phyloP scores from a whole-genome alignment of 2,329 filamentous ascomycete genomes.

The Paraconiothyrium brasiliense region DNA sequence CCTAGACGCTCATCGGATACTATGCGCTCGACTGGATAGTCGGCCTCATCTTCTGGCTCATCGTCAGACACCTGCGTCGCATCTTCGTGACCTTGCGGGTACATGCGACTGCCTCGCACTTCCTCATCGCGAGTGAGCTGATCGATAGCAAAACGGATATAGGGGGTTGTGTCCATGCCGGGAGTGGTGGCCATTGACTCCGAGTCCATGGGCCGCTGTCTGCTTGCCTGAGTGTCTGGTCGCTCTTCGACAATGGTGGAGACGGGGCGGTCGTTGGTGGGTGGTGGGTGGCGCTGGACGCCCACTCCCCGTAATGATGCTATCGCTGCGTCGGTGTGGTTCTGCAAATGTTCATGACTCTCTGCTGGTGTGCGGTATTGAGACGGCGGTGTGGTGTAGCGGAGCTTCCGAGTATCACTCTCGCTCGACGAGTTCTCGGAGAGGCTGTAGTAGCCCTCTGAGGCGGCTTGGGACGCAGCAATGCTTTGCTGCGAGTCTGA shows the following conservation, averaged over 20 bases:
- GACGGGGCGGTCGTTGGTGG: slow-evolving; percentile 28
- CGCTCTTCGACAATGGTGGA: slow-evolving; percentile 47
- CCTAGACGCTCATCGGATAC: slow-evolving; percentile 53
- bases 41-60: slow-evolving; percentile 39
- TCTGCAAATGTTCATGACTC: slow-evolving; percentile 50
- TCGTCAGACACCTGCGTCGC: slow-evolving; percentile 3
- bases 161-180: slow-evolving; percentile 83
- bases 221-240: slow-evolving; percentile 36
- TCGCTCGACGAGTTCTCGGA: slow-evolving; percentile 52
- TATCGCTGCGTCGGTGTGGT: slow-evolving; percentile 37
- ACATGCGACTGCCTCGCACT: slow-evolving; percentile 63
- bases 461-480: slow-evolving; percentile 58
- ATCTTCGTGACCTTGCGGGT: slow-evolving; percentile 43
- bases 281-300: slow-evolving; percentile 38
- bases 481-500: slow-evolving; percentile 57
- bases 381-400: slow-evolving; percentile 48
- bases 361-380: slow-evolving; percentile 44
- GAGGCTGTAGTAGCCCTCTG: slow-evolving; percentile 61
- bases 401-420: slow-evolving; percentile 43
- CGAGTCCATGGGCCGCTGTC: slow-evolving; percentile 40
- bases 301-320: slow-evolving; percentile 45
- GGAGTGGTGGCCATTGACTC: slow-evolving; percentile 60
- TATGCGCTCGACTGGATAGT: slow-evolving; percentile 62
- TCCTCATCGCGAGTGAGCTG: slow-evolving; percentile 81
- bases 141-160: slow-evolving; percentile 89